A percentile compares a stretch with the other conserved stretches of the same genome.
These are phyloP conservation scores for Cadophora sp. DNA, from an alignment of 2,329 filamentous ascomycete genomes.

Conservation along the genomic window DNA sequence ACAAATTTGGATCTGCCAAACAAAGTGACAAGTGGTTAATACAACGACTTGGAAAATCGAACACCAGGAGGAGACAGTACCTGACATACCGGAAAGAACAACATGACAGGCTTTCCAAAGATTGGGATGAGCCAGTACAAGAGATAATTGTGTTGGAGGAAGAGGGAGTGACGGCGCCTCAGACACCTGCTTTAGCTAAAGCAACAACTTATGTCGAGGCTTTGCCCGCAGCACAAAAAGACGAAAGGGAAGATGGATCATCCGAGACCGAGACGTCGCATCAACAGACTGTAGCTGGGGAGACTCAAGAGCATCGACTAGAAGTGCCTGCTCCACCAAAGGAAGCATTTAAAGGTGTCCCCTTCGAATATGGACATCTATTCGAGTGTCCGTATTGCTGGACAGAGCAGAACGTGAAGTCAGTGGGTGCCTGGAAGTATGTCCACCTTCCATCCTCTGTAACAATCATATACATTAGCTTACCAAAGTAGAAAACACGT, in stretches of 20 bases:
- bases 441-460: not conserved
- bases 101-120: slow-evolving; percentile 32
- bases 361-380: slow-evolving; percentile 35
- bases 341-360: slow-evolving; percentile 33
- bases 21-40: slow-evolving; percentile 34
- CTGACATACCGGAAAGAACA: slow-evolving; percentile 44
- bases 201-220: slow-evolving; percentile 36
- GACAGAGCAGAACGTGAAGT: slow-evolving; percentile 34
- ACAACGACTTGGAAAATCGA: slow-evolving; percentile 41
- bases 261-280: slow-evolving; percentile 39
- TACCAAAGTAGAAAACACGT: slow-evolving; percentile 40
- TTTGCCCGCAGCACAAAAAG: not conserved
- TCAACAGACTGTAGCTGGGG: slow-evolving; percentile 31
- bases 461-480: slow-evolving; percentile 11
- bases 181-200: slow-evolving; percentile 34
- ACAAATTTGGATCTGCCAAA: slow-evolving; percentile 33
- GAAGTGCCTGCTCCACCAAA: slow-evolving; percentile 33
- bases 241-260: slow-evolving; percentile 25
- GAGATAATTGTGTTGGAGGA: slow-evolving; percentile 19
- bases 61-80: slow-evolving; percentile 43
- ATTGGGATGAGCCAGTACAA: slow-evolving; percentile 24
- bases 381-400: slow-evolving; percentile 39
- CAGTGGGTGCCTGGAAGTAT: slow-evolving; percentile 36
- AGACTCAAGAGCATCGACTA: slow-evolving; percentile 16
- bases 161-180: slow-evolving; percentile 19